Evolutionary conservation across 2,329 filamentous ascomycete species (phyloP).

Genomic region (Teratosphaeria viscida): DNA sequence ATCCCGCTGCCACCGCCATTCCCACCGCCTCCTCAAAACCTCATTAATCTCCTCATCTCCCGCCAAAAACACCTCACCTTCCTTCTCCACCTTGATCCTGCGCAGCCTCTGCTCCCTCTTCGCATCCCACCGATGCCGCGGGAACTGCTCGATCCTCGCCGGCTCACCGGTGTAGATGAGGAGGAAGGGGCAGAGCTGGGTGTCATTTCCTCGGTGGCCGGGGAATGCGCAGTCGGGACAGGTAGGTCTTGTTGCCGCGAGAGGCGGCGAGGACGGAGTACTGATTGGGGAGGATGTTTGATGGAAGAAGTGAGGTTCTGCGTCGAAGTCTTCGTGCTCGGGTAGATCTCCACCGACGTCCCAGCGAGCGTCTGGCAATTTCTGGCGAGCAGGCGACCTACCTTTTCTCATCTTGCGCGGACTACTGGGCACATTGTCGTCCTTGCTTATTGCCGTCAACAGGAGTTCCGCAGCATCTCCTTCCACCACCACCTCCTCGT

Average conservation of each 20-base stretch:
- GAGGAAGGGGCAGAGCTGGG: neutral
- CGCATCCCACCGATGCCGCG: neutral
- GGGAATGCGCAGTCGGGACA: neutral
- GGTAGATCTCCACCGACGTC: neutral
- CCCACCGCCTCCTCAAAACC: neutral
- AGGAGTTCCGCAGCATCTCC: neutral
- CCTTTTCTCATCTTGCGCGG: neutral
- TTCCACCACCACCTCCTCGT: neutral
- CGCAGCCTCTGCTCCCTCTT: neutral
- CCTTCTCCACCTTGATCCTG: neutral
- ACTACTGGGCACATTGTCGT: neutral
- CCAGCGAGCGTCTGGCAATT: neutral
- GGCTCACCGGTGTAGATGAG: neutral
- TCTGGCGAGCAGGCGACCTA: neutral
- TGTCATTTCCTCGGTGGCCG: neutral
- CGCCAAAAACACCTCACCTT: neutral
- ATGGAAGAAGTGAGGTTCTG: neutral
- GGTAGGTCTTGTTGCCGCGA: neutral
- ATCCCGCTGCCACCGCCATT: neutral
- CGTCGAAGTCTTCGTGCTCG: neutral
- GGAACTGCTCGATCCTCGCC: neutral
- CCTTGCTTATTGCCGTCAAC: neutral
- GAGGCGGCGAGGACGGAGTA: no score
- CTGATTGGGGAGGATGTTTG: no score
- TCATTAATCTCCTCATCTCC: neutral